Evolutionary conservation across 2,329 filamentous ascomycete species (phyloP), one percentile per base, ranked within the genome.

Genomic region (Stagonosporopsis vannaccii): DNA sequence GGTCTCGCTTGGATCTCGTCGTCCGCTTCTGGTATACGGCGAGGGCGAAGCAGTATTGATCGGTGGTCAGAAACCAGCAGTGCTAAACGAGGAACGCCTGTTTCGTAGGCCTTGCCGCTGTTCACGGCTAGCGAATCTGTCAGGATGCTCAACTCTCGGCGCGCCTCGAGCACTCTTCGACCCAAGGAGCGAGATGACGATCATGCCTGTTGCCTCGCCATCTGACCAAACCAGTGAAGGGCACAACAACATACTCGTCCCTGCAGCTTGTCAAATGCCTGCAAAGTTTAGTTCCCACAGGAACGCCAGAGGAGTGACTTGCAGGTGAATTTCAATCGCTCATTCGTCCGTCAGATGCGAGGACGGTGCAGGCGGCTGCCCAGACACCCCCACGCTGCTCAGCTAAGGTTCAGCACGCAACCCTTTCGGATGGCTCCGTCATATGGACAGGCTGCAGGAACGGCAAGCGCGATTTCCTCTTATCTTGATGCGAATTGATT

Each of bases 361-460:
- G 42, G 42, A 47, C 26, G 12, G 36, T 44, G 39, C 45, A 53
- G 36, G 48, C 59, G 58, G 51, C 54, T 46, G 36, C 40, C 33
- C 26, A 56, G 33, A 25, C 43, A 51, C 68, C 71, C 70, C 72
- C 72, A 73, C 71, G 66, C 53, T 65, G 56, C 66, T 65, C 63
- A 58, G 33, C 58, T 49, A 59, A 58, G 57, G 54, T 62, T 63
- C 63, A 52, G 42, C 42, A 42, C 36, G 47, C 53, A 56, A 47
- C 53, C 53, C 32, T 41, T 45, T 42, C 48, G 53, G 44, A 51
- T 57, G 56, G 52, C 55, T 41, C 62, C 45, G 47, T 65, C 51
- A 62, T 64, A 59, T 60, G 53, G 60, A 60, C 53, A 61, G 55
- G 51, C 59, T 56, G 65, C 66, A 68, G 68, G 67, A 68, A 68